phyloP scores from a whole-genome alignment of 257 asterid species.

The Solanum gandarillasii region DNA sequence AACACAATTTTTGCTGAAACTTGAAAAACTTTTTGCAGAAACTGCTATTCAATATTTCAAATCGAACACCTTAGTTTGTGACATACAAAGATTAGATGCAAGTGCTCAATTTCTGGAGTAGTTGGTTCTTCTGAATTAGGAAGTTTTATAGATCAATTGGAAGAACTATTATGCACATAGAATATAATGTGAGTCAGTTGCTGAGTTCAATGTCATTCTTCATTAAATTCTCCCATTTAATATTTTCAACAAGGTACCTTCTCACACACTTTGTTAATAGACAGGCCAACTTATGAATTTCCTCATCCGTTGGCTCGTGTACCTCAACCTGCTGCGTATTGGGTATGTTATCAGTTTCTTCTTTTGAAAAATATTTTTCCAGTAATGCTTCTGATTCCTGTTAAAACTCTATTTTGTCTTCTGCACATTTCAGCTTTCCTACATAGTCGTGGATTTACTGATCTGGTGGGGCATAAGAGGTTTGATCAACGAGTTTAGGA shows the following conservation, averaged over 20 bases:
- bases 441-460: slow-evolving; percentile 85
- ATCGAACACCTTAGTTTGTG: not conserved
- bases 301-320: slow-evolving; percentile 99
- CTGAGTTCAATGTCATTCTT: not conserved
- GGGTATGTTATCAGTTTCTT: slow-evolving; percentile 50
- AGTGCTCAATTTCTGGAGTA: not conserved
- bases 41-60: not conserved
- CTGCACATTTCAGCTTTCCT: slow-evolving; percentile 61
- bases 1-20: not conserved
- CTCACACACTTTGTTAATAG: slow-evolving; percentile 20
- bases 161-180: not conserved
- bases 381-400: not conserved
- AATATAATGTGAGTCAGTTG: not conserved
- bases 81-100: not conserved
- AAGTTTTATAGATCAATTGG: not conserved
- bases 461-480: slow-evolving; percentile 99
- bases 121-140: not conserved
- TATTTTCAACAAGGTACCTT: not conserved
- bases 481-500: slow-evolving; percentile 80
- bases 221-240: not conserved
- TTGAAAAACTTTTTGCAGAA: not conserved
- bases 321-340: slow-evolving; percentile 95
- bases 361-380: not conserved
- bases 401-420: not conserved
- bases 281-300: slow-evolving; percentile 95